These are phyloP conservation scores for Oldenlandia corymbosa DNA, from an alignment of 257 asterid genomes.

Conservation along the genomic window DNA sequence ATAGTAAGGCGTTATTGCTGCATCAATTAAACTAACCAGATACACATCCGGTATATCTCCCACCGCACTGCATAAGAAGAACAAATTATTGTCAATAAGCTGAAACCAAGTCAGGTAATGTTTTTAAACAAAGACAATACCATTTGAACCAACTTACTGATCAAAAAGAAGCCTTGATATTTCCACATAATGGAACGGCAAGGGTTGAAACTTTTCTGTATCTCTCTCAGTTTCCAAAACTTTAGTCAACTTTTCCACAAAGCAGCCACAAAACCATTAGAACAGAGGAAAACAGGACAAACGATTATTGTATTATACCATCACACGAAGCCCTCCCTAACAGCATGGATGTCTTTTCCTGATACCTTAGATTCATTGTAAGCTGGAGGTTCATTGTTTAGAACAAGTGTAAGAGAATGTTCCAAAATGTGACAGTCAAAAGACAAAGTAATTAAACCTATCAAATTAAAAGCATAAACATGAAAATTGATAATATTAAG, in stretches of 20 bases:
- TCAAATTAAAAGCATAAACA: neutral
- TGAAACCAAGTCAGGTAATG: constrained; percentile 4
- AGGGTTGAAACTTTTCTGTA: constrained; percentile 73
- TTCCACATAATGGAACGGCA: constrained; percentile 96
- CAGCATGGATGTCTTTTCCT: too few species aligned
- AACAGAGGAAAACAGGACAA: neutral
- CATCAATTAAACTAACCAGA: constrained; percentile 53
- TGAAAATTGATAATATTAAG: too few species aligned
- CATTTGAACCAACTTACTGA: constrained; percentile 46
- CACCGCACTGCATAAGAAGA: constrained; percentile 58
- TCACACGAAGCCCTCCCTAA: too few species aligned
- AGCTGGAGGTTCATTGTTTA: too few species aligned
- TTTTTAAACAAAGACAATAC: neutral
- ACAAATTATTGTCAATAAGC: constrained; percentile 19
- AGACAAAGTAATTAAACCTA: neutral
- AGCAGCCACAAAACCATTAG: constrained; percentile 19
- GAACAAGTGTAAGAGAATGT: too few species aligned
- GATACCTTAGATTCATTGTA: too few species aligned
- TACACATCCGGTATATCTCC: constrained; percentile 85
- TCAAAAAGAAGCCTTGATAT: constrained; percentile 91
- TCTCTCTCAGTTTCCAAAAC: constrained; percentile 90
- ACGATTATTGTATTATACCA: neutral
- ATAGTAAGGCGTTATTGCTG: neutral
- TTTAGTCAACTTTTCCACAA: constrained; percentile 61
- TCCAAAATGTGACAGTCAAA: neutral